These are phyloP conservation scores for Nannochloropsis salina DNA, from an alignment of 108 stramenopile species.

Conservation along the genomic window DNA sequence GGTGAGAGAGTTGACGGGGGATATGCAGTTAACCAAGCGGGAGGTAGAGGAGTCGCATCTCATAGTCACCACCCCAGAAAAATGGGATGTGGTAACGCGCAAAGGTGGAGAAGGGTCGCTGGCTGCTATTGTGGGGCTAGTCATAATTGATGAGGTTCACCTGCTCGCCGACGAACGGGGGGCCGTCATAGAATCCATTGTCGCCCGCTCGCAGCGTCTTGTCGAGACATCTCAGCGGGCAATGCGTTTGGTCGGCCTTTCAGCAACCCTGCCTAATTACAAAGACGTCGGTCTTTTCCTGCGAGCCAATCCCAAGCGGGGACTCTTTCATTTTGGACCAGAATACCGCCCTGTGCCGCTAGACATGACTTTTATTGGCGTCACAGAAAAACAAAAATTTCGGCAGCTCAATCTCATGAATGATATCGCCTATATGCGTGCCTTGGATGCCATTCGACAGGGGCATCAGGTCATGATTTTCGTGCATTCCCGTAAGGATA, in stretches of 20 bases:
- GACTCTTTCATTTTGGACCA: constrained; percentile 88
- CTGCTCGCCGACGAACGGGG: constrained; percentile 96
- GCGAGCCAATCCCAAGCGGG: constrained; percentile 58
- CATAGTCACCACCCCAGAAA: constrained; percentile 88
- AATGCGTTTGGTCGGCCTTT: constrained; percentile 92
- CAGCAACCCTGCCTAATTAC: constrained; percentile 95
- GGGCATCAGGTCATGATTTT: constrained; percentile 99
- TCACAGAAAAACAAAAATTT: constrained; percentile 69
- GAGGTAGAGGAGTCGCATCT: constrained; percentile 86
- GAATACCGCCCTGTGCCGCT: constrained; percentile 96
- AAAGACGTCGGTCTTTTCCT: constrained; percentile 75
- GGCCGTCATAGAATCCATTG: constrained; percentile 95
- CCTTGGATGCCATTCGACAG: constrained; percentile 70
- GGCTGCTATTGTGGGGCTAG: constrained; percentile 77
- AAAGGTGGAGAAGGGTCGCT: constrained; percentile 64
- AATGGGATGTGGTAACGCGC: constrained; percentile 74
- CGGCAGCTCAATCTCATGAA: constrained; percentile 77
- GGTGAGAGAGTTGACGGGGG: constrained; percentile 93
- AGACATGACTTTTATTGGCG: constrained; percentile 90
- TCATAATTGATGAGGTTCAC: constrained; percentile 97
- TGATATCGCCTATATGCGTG: constrained; percentile 78
- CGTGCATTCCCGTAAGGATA: constrained; percentile 96
- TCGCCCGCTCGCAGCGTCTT: constrained; percentile 84
- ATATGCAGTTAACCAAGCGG: constrained; percentile 89
- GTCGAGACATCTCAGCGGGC: constrained; percentile 85